phyloP scores from a whole-genome alignment of 2,329 filamentous ascomycete genomes.

The Ceratocystis harringtonii region DNA sequence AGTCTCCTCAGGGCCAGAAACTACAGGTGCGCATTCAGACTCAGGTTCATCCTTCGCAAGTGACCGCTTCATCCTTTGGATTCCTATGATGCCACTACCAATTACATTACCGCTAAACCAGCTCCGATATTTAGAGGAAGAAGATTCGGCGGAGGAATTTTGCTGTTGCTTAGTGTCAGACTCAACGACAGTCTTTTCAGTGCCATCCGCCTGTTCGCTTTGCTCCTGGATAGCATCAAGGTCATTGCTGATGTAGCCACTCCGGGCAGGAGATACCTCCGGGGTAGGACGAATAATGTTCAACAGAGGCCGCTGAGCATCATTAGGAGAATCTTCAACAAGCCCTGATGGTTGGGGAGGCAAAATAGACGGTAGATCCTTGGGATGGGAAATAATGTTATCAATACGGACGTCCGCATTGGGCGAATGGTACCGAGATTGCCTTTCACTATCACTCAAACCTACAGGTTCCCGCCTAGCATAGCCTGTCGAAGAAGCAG shows the following conservation, averaged over 20 bases:
- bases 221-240: conserved; percentile 9
- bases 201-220: background rate
- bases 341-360: conserved; percentile 18
- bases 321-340: conserved; percentile 37
- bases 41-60: background rate
- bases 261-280: conserved; percentile 31
- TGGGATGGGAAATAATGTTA: conserved; percentile 37
- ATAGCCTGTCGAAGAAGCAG: background rate
- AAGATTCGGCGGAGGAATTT: background rate
- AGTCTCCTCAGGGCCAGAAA: background rate
- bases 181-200: background rate
- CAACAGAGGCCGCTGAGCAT: conserved; percentile 41
- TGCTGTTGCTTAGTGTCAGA: background rate
- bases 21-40: background rate
- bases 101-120: background rate
- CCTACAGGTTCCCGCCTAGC: background rate
- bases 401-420: conserved; percentile 51
- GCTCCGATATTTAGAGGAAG: background rate
- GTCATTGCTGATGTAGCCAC: conserved; percentile 18
- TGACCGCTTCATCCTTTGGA: background rate
- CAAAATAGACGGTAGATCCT: conserved; percentile 28
- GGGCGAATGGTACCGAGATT: conserved; percentile 36
- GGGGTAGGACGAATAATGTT: conserved; percentile 49
- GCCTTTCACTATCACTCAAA: background rate
- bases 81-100: background rate